phyloP scores from a whole-genome alignment of 805 yeast genomes.

The Cyberlindnera maclurae region DNA sequence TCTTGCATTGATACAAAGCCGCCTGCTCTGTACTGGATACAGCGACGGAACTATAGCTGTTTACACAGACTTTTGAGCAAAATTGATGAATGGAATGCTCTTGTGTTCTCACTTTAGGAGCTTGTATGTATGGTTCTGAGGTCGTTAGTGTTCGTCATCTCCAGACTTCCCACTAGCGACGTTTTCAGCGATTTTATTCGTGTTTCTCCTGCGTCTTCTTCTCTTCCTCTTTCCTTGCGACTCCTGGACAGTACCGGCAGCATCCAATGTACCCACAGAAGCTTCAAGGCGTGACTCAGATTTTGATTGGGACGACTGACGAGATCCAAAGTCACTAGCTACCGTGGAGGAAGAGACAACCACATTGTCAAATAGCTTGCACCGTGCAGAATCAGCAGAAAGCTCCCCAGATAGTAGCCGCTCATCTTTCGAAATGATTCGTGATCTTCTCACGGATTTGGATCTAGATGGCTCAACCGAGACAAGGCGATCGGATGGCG shows the following conservation, averaged over 20 bases:
- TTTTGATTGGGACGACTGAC: background rate
- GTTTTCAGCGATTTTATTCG: background rate
- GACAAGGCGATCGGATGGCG: conserved; percentile 17
- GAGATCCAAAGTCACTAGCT: no score
- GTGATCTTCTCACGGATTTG: conserved; percentile 8
- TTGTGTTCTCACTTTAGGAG: background rate
- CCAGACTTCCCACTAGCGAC: background rate
- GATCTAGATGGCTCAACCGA: background rate
- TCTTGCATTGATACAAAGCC: conserved; percentile 10
- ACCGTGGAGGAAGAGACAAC: background rate
- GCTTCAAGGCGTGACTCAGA: background rate
- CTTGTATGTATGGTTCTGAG: no score
- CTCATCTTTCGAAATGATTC: conserved; percentile 1
- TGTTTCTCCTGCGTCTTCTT: conserved; percentile 13
- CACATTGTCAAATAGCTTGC: conserved; percentile 2
- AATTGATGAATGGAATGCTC: background rate
- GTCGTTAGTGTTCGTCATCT: no score
- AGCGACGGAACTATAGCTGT: conserved; percentile 48
- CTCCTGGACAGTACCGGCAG: background rate
- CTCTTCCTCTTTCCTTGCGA: conserved; percentile 7
- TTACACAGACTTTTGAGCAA: conserved; percentile 20
- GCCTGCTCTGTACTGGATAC: conserved; percentile 41
- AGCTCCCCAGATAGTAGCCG: background rate
- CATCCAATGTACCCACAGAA: background rate
- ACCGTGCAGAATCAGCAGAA: conserved; percentile 5